These are phyloP conservation scores for Metschnikowia lochheadii DNA, from an alignment of 805 yeast species.

Conservation along the genomic window DNA sequence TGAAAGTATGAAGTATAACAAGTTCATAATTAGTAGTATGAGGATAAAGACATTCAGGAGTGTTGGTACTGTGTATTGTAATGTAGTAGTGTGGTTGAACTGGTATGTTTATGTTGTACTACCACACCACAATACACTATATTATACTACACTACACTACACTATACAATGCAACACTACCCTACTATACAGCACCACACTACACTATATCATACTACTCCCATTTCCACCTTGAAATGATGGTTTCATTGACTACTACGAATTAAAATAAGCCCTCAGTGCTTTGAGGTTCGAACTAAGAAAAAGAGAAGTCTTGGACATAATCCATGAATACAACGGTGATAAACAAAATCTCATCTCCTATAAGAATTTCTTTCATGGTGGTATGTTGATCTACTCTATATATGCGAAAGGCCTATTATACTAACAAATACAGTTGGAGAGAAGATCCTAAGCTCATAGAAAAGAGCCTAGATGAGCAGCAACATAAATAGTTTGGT, in stretches of 20 bases:
- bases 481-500: no score
- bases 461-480: no score
- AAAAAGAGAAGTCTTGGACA: slow-evolving; percentile 67
- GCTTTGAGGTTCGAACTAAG: slow-evolving; percentile 88
- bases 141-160: no score
- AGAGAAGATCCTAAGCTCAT: slow-evolving; percentile 61
- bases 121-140: no score
- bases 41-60: no score
- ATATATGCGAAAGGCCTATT: slow-evolving; percentile 7
- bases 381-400: slow-evolving; percentile 43
- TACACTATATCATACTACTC: slow-evolving; percentile 22
- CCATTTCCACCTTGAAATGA: slow-evolving; percentile 88
- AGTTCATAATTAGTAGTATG: no score
- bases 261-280: slow-evolving; percentile 85
- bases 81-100: no score
- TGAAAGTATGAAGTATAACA: no score
- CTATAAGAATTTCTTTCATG: slow-evolving; percentile 76
- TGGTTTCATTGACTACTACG: slow-evolving; percentile 88
- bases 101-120: no score
- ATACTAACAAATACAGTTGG: slow-evolving; percentile 52
- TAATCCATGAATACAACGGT: slow-evolving; percentile 77
- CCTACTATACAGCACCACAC: no score
- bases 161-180: no score
- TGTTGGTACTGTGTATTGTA: no score
- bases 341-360: slow-evolving; percentile 69